Evolutionary conservation across 202 grass and related monocot species (phyloP), one percentile per base, ranked within the genome.

Genomic region (Carex arenaria): DNA sequence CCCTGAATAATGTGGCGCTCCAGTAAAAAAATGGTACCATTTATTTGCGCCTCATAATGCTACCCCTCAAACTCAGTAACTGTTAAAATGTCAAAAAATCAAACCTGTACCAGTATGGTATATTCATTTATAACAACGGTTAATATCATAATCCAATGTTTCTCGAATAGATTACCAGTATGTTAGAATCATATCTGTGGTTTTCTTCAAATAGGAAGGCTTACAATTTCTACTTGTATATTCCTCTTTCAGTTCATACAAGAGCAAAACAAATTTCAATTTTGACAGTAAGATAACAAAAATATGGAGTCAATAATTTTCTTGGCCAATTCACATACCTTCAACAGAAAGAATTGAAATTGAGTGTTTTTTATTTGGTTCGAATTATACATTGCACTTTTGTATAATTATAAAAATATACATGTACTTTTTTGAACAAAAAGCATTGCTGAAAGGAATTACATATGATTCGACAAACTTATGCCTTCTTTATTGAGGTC

Each of bases 1-100:
- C 96, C 73, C 73, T 92, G 81, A 89, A 93, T 85, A 71, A 88
- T 32, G 86, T 87, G 75, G 91, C 94, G 88, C 95, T 90, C 93
- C 95, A 85, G 74, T 85, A 83, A 90, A 87, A 86, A 77, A 66
- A 40, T 0, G 4, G 18, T 63, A 36, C 11, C 38, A 56, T 7
- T 43, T 73, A 34, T 82, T 62, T 86, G 52, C 72, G 52, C 72
- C 52, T 56, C 52, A 57, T 77, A 77, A 54, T 57, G 47, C 49
- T 10, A 4, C 26, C 8, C 13, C 51, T 43, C 52, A 77, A 56
- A 77, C 32, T 55, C 28, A 36, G 31, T 3, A 32, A 32, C 2
- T 32, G 31, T 32, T 32, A 32, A 32, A 32, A 32, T 32, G 31
- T 32, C 31, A 32, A 32, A 32, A 32, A 32, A 32, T 32, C 2